These are phyloP conservation scores for Cladosporium cucumerinum DNA, from an alignment of 2,329 filamentous ascomycete species.

Conservation along the genomic window DNA sequence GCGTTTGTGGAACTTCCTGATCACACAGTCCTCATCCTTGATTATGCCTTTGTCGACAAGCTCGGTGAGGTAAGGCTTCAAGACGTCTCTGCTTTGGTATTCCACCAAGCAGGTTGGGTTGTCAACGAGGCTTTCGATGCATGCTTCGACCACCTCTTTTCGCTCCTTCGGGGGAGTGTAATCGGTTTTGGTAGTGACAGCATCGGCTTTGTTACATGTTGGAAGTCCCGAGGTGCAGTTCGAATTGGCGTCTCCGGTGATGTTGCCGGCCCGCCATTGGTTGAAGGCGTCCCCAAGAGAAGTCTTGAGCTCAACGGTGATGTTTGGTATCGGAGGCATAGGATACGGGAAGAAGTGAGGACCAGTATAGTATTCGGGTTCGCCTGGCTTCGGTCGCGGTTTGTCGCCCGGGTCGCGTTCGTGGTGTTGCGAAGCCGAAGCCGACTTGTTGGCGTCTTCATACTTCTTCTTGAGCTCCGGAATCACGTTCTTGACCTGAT, in stretches of 20 bases:
- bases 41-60: background rate
- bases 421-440: background rate
- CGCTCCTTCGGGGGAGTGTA: background rate
- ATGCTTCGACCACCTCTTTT: background rate
- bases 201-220: background rate
- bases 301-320: background rate
- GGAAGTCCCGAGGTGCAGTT: background rate
- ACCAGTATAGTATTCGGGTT: background rate
- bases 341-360: background rate
- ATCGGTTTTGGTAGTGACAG: background rate
- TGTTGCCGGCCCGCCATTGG: background rate
- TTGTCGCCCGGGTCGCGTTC: background rate
- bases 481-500: background rate
- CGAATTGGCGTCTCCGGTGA: background rate
- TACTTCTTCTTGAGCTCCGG: background rate
- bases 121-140: background rate
- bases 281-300: background rate
- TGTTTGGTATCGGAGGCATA: background rate
- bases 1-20: background rate
- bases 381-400: background rate
- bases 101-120: background rate
- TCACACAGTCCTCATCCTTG: background rate
- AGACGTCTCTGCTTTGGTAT: background rate
- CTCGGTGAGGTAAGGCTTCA: background rate
- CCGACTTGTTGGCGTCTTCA: background rate